Evolutionary conservation across 129 eudicot genomes (phyloP).

Genomic region (Scalesia atractyloides): DNA sequence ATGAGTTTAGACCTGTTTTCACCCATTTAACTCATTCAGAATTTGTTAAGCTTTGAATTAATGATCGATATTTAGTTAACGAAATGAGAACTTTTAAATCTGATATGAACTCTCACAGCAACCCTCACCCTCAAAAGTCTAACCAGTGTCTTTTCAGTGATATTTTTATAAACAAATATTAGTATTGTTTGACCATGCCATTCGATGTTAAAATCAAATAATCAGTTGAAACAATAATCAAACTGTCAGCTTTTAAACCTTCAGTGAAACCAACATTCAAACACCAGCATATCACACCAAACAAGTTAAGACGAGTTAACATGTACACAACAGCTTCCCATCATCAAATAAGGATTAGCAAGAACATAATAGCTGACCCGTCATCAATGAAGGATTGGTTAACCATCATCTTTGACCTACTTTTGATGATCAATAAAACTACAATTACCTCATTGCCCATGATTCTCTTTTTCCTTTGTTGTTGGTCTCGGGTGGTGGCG

Average conservation of each 20-base stretch:
- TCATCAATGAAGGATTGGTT: conserved; percentile 10
- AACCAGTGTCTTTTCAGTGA: no score
- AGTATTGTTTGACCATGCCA: conserved; percentile 6
- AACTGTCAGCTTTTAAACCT: conserved; percentile 35
- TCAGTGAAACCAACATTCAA: conserved; percentile 43
- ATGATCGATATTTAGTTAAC: no score
- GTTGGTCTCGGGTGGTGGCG: conserved; percentile 34
- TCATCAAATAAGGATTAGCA: background rate
- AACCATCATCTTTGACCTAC: background rate
- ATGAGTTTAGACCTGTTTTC: no score
- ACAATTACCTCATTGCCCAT: conserved; percentile 28
- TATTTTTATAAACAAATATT: no score
- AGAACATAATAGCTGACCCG: conserved; percentile 6
- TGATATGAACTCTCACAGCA: no score
- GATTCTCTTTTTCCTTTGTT: conserved; percentile 65
- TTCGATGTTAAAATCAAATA: background rate
- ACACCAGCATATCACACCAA: conserved; percentile 49
- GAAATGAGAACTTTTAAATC: no score
- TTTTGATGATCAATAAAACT: background rate
- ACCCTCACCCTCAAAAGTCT: no score
- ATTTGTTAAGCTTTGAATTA: no score
- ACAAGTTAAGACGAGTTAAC: background rate
- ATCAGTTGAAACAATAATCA: background rate
- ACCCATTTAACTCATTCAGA: no score
- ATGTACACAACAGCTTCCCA: conserved; percentile 2